phyloP scores from a whole-genome alignment of 225 moss, liverwort and hornwort species.

The Marchantia paleacea region DNA sequence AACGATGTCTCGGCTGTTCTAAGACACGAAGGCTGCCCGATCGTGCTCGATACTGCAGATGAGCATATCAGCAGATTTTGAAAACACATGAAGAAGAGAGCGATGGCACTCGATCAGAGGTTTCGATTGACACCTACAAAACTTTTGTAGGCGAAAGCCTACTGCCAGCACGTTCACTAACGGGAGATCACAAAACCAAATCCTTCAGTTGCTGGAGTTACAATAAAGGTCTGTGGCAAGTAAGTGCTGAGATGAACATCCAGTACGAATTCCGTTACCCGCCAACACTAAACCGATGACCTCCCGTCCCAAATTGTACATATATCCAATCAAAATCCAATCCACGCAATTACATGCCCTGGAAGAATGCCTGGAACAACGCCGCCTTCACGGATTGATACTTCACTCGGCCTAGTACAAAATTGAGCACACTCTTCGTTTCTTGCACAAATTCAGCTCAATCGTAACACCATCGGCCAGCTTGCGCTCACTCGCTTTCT shows the following conservation, averaged over 20 bases:
- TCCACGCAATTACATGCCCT: background rate
- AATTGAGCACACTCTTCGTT: background rate
- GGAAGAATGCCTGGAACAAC: background rate
- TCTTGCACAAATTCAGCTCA: conserved; percentile 14
- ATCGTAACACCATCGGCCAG: conserved; percentile 13
- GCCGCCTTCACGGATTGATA: background rate
- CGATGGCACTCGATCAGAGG: background rate
- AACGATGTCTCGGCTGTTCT: background rate
- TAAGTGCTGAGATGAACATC: background rate
- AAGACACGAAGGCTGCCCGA: background rate
- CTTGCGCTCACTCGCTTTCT: conserved; percentile 6
- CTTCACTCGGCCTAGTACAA: background rate
- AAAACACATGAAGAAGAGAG: background rate
- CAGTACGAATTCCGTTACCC: background rate
- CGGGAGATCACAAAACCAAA: background rate
- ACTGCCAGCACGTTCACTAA: background rate
- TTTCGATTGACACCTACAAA: background rate
- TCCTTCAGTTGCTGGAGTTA: conserved; percentile 6
- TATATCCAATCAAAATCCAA: conserved; percentile 3
- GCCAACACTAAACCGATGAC: background rate
- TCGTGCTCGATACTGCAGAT: background rate
- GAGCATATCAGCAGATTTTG: background rate
- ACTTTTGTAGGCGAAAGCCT: background rate
- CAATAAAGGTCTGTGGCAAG: background rate
- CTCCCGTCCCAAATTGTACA: background rate